A percentile compares a stretch with the other conserved stretches of the same genome.
Evolutionary conservation across 176 grass and related monocot species (phyloP).

Genomic region (Hsuehochloa calcarea): DNA sequence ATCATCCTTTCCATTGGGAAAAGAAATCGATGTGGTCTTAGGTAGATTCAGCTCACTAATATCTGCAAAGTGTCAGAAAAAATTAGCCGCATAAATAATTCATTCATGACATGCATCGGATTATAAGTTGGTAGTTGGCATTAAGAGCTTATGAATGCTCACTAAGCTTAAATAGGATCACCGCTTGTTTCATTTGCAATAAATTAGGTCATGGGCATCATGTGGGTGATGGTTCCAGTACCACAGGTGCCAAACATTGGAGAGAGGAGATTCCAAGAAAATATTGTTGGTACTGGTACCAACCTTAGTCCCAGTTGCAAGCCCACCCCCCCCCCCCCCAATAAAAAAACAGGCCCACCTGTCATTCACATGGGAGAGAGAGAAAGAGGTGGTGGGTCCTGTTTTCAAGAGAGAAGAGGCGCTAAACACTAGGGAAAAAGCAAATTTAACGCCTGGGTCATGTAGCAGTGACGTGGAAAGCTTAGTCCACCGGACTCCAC

Average conservation of each 20-base stretch:
- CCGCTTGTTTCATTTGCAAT: not conserved
- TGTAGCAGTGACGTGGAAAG: no score
- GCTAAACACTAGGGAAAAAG: not conserved
- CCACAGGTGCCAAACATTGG: not conserved
- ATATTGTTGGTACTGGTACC: not conserved
- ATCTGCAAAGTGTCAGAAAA: slow-evolving; percentile 47
- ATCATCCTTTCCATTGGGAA: slow-evolving; percentile 89
- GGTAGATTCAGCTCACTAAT: slow-evolving; percentile 86
- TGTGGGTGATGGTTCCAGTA: not conserved
- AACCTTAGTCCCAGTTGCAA: not conserved
- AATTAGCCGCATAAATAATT: not conserved
- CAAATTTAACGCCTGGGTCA: not conserved
- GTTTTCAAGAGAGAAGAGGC: not conserved
- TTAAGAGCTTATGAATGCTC: not conserved
- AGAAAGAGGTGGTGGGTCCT: not conserved
- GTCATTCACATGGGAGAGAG: not conserved
- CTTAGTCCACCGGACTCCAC: not conserved
- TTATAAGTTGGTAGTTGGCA: not conserved
- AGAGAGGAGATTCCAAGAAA: not conserved
- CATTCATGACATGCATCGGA: not conserved
- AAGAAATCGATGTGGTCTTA: slow-evolving; percentile 70
- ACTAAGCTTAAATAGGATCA: not conserved
- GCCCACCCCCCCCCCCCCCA: not conserved
- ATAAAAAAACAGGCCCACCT: not conserved
- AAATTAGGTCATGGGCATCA: not conserved